These are phyloP conservation scores for Nannizziopsis barbatae DNA, from an alignment of 2,329 filamentous ascomycete species.

Conservation along the genomic window DNA sequence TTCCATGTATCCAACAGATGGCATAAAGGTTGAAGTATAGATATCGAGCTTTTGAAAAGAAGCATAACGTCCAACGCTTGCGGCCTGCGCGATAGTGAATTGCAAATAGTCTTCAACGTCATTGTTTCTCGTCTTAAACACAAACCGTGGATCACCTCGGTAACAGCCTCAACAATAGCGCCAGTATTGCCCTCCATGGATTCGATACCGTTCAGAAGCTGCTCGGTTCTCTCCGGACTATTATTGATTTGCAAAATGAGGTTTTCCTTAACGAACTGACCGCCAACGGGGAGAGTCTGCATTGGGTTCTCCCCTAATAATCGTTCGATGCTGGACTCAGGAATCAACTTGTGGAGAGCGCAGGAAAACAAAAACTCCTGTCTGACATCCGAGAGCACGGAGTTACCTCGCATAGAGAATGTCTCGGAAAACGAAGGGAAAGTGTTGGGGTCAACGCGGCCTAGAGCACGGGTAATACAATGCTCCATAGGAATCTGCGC, in stretches of 20 bases:
- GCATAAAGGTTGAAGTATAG: conserved; percentile 49
- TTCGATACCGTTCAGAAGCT: conserved; percentile 70
- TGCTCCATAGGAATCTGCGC: conserved; percentile 50
- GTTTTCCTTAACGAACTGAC: conserved; percentile 65
- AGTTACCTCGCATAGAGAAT: conserved; percentile 50
- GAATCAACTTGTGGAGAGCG: conserved; percentile 73
- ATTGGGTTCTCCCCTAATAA: conserved; percentile 77
- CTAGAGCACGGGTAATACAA: conserved; percentile 56
- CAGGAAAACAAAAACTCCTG: conserved; percentile 86
- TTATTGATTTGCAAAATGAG: conserved; percentile 66
- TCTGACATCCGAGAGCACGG: conserved; percentile 54
- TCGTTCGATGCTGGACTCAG: conserved; percentile 62
- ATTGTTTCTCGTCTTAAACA: conserved; percentile 52
- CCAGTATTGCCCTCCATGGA: conserved; percentile 86
- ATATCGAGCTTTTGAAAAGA: conserved; percentile 48
- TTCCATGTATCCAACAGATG: conserved; percentile 51
- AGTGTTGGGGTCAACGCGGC: conserved; percentile 49
- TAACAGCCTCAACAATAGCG: conserved; percentile 66
- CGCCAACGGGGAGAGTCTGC: conserved; percentile 61
- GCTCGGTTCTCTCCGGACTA: conserved; percentile 63
- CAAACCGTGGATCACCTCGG: conserved; percentile 50
- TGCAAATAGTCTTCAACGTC: conserved; percentile 51
- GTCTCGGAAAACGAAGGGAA: conserved; percentile 56
- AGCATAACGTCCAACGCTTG: conserved; percentile 48
- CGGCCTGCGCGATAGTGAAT: conserved; percentile 45